A percentile compares a stretch with the other conserved stretches of the same genome.
These are phyloP conservation scores for Aspergillus sp. DNA, from an alignment of 2,329 filamentous ascomycete species.

Conservation along the genomic window DNA sequence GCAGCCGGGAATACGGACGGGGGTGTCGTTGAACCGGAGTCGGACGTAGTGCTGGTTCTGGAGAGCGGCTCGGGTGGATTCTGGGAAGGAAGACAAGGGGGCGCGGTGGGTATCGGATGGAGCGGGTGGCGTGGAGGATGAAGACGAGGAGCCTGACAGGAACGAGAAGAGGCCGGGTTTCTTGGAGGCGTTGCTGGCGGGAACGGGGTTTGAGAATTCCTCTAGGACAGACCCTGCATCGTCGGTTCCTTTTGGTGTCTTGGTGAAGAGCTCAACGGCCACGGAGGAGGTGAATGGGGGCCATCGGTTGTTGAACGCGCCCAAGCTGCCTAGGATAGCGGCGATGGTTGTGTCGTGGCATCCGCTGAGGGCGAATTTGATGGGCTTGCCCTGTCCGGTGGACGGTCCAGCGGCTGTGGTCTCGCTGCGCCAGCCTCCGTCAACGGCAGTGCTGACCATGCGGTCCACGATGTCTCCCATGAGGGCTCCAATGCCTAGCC, in stretches of 20 bases:
- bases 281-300: conserved; percentile 91
- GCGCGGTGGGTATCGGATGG: conserved; percentile 30
- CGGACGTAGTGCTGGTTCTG: conserved; percentile 74
- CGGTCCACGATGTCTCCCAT: conserved; percentile 76
- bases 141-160: conserved; percentile 16
- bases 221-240: conserved; percentile 16
- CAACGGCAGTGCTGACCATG: conserved; percentile 63
- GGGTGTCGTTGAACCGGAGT: conserved; percentile 82
- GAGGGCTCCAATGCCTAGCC: conserved; percentile 77
- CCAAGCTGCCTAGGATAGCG: conserved; percentile 69
- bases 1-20: conserved; percentile 80
- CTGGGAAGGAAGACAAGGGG: conserved; percentile 24
- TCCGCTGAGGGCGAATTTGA: conserved; percentile 75
- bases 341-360: conserved; percentile 95
- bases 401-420: conserved; percentile 49
- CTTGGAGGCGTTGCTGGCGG: conserved; percentile 13
- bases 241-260: conserved; percentile 27
- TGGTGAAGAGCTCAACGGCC: conserved; percentile 81
- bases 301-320: conserved; percentile 74
- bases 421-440: conserved; percentile 48
- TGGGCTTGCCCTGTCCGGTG: conserved; percentile 32
- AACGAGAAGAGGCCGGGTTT: conserved; percentile 28
- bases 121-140: conserved; percentile 9
- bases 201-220: conserved; percentile 18
- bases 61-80: conserved; percentile 21